Base-by-base conservation (phyloP, 2,329 filamentous ascomycete genomes). In the Clarireedia monteithiana region DNA sequence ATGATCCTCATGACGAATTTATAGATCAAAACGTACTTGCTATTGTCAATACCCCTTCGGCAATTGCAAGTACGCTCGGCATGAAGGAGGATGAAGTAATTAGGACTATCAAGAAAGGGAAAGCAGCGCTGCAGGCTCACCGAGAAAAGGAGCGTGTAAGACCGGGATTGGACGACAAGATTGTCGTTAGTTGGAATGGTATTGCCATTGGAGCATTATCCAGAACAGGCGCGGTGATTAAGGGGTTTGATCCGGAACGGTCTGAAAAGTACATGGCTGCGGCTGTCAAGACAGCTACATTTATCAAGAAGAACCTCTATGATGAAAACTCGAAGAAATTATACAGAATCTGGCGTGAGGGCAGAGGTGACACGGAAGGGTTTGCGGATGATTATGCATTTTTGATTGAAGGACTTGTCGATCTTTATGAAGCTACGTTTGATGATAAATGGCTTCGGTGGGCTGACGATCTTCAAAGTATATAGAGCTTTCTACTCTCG, bases 331-430 rank as follows among this genome's bases (percentile, higher is more conserved):
- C 76, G 0, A 80, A 81, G 48, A 79, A 80, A 3, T 73, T 97
- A 15, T 88, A 85, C 67, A 81, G 91, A 50, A 82, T 92, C 44
- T 95, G 86, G 71, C 82, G 83, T 30, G 81, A 85, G 59, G 75
- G 82, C 2, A 77, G 82, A 7, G 84, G 85, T 27, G 77, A 82
- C 17, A 84, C 83, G 0, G 77, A 78, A 40, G 91, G 82, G 0
- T 95, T 97, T 70, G 89, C 92, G 1, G 94, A 97, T 64, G 94
- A 99, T 72, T 97, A 97, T 68, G 90, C 92, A 2, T 96, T 92
- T 70, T 70, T 97, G 42, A 88, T 91, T 50, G 82, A 86, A 50
- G 92, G 91, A 0, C 76, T 96, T 1, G 75, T 97, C 56, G 86
- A 91, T 63, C 79, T 97, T 27, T 95, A 95, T 68, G 85, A 92